Conservation (phyloP, 345 rosid genomes). For the Gossypioides kirkii region DNA sequence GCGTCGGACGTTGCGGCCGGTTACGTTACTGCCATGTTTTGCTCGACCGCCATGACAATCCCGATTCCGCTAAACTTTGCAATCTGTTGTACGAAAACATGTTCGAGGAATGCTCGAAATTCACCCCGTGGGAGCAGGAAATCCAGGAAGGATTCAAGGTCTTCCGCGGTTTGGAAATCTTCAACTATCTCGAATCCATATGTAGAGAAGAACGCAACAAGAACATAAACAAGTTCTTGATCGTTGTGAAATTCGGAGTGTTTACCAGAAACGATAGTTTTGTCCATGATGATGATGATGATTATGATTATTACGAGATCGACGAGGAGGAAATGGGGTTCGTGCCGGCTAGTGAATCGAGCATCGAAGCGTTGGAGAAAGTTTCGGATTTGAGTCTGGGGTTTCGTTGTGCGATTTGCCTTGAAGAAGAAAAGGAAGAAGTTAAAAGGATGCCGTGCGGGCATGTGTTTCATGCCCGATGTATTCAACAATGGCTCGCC, state of each 20-base stretch:
- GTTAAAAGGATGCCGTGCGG: conserved; percentile 14
- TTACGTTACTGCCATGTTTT: not conserved
- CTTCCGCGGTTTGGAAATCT: not conserved
- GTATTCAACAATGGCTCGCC: conserved; percentile 10
- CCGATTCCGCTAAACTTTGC: not conserved
- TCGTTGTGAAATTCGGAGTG: not conserved
- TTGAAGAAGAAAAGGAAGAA: not conserved
- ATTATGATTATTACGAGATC: not conserved
- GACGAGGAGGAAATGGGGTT: not conserved
- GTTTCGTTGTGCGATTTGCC: conserved; percentile 2
- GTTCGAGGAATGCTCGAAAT: not conserved
- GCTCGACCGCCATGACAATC: not conserved
- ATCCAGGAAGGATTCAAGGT: not conserved
- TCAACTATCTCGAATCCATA: not conserved
- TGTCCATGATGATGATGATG: not conserved
- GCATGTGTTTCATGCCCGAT: conserved; percentile 6
- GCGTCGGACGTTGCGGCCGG: not conserved
- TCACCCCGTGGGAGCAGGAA: not conserved
- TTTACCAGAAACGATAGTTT: not conserved
- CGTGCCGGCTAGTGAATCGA: not conserved
- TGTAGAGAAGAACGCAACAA: not conserved
- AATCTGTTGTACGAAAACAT: not conserved
- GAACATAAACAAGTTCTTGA: not conserved
- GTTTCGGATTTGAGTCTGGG: not conserved
- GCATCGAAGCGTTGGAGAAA: conserved; percentile 2